Percentiles rank a stretch among this genome's conserved stretches.
phyloP scores from a whole-genome alignment of 345 rosid species.

The Durio zibethinus region DNA sequence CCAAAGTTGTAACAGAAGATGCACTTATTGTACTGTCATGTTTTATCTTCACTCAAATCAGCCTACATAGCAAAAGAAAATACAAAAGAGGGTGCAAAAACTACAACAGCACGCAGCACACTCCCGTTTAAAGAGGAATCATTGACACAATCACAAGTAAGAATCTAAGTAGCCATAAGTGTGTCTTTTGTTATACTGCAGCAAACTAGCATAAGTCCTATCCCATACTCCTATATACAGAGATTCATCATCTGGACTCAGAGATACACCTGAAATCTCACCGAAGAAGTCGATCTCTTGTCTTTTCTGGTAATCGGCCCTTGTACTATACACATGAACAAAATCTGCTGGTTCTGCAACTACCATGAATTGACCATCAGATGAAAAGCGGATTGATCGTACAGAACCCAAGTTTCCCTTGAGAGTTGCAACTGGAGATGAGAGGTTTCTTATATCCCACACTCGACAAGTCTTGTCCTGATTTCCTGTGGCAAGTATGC shows the following conservation, averaged over 20 bases:
- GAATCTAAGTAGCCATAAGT: slow-evolving; percentile 50
- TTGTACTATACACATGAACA: slow-evolving; percentile 52
- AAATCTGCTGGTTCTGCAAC: slow-evolving; percentile 68
- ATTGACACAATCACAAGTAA: slow-evolving; percentile 19
- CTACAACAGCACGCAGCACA: not conserved
- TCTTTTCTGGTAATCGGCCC: slow-evolving; percentile 28
- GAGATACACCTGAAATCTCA: slow-evolving; percentile 60
- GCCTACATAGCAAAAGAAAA: not conserved
- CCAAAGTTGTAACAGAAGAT: not conserved
- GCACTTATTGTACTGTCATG: not conserved
- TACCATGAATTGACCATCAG: slow-evolving; percentile 54
- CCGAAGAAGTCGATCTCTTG: slow-evolving; percentile 73
- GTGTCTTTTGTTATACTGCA: slow-evolving; percentile 44
- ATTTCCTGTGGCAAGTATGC: slow-evolving; percentile 54
- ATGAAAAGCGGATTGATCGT: slow-evolving; percentile 50
- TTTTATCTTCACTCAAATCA: slow-evolving; percentile 6
- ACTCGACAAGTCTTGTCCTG: slow-evolving; percentile 67
- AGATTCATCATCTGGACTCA: slow-evolving; percentile 60
- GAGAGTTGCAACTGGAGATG: slow-evolving; percentile 34
- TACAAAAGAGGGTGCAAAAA: not conserved
- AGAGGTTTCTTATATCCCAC: slow-evolving; percentile 57
- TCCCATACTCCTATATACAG: slow-evolving; percentile 62
- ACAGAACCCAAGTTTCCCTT: slow-evolving; percentile 66
- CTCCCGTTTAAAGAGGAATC: not conserved
- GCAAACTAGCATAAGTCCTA: slow-evolving; percentile 56